Conservation (phyloP, 2,329 filamentous ascomycete species). For the Pestalotiopsis fici region DNA sequence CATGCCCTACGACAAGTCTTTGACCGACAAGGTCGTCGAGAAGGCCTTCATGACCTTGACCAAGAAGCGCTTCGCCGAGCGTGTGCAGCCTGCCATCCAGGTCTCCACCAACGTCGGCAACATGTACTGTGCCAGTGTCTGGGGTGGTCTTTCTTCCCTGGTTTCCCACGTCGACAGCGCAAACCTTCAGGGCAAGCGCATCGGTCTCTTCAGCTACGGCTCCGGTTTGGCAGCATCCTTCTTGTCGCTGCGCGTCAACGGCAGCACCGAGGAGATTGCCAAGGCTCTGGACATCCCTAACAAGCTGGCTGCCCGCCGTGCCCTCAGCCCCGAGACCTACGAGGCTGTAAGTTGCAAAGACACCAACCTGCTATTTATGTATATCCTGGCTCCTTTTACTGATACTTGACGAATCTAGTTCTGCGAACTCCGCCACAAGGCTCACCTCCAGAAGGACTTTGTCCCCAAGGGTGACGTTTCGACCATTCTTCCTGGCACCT, state of each 20-base stretch:
- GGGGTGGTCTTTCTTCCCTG: slow-evolving; percentile 73
- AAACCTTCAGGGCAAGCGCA: slow-evolving; percentile 68
- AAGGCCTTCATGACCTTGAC: slow-evolving; percentile 83
- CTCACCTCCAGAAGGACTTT: slow-evolving; percentile 80
- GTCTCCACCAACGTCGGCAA: slow-evolving; percentile 76
- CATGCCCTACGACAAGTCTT: slow-evolving; percentile 76
- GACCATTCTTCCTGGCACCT: slow-evolving; percentile 66
- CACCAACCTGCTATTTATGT: neutral
- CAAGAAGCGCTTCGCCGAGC: slow-evolving; percentile 83
- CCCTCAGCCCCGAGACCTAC: slow-evolving; percentile 71
- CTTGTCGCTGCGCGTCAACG: slow-evolving; percentile 72
- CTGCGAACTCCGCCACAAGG: slow-evolving; percentile 80
- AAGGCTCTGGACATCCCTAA: slow-evolving; percentile 71
- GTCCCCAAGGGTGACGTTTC: slow-evolving; percentile 68
- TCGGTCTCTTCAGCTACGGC: slow-evolving; percentile 79
- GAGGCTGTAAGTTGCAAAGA: slow-evolving; percentile 62
- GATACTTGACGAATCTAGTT: slow-evolving; percentile 48
- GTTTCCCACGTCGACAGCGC: slow-evolving; percentile 65
- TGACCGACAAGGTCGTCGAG: slow-evolving; percentile 80
- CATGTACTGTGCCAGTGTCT: slow-evolving; percentile 73
- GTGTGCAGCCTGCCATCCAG: slow-evolving; percentile 72
- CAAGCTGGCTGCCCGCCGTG: slow-evolving; percentile 65
- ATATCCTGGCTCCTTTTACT: neutral
- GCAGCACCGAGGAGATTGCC: slow-evolving; percentile 67
- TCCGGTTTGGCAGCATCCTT: slow-evolving; percentile 74